Percentiles rank a stretch among this genome's conserved stretches.
Conservation (phyloP, 2,329 filamentous ascomycete genomes). For the Cladophialophora psammophila region DNA sequence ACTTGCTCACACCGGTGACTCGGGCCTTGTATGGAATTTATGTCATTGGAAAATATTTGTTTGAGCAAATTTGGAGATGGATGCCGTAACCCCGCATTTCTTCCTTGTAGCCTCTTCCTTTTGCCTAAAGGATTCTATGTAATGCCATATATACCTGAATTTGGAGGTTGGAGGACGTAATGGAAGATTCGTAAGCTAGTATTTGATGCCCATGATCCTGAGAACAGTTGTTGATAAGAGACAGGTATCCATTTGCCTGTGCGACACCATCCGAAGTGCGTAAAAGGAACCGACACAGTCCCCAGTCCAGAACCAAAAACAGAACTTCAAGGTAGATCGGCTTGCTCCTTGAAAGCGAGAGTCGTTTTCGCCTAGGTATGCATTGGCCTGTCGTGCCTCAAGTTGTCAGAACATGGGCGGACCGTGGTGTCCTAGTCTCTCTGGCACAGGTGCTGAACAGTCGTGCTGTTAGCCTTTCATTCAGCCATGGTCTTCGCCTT, state of each 20-base stretch:
- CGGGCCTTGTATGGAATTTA: neutral
- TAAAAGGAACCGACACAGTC: neutral
- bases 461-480: neutral
- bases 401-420: neutral
- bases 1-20: neutral
- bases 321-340: neutral
- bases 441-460: neutral
- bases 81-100: constrained; percentile 1
- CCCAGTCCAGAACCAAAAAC: neutral
- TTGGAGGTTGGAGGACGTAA: neutral
- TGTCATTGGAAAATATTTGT: constrained; percentile 5
- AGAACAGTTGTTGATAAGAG: neutral
- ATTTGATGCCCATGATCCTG: neutral
- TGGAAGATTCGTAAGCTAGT: neutral
- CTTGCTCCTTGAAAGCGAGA: neutral
- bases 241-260: neutral
- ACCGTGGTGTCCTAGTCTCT: neutral
- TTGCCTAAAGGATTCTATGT: constrained; percentile 1
- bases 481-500: neutral
- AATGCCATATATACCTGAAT: neutral
- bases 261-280: neutral
- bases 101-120: neutral
- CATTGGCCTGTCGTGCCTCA: neutral
- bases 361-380: neutral
- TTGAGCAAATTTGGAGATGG: neutral